Evolutionary conservation across 768 basidiomycete genomes (phyloP), one percentile per base, ranked within the genome.

Genomic region (Xerocomellus amylosporus): DNA sequence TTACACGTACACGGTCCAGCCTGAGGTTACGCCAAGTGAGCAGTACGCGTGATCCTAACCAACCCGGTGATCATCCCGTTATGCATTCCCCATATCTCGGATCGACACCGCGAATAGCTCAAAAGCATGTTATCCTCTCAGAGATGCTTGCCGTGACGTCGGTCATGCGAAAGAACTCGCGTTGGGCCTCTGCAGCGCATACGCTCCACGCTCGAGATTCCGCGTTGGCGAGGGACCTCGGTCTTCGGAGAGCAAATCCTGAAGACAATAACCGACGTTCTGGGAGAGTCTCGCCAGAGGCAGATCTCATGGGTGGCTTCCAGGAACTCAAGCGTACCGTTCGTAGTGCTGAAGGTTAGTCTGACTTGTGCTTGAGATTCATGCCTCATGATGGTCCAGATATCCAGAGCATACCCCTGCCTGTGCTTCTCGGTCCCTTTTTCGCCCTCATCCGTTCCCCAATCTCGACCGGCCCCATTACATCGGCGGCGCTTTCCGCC

Each of bases 101-200:
- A 46, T 53, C 64, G 45, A 58, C 55, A 10, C 39, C 58, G 14
- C 58, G 46, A 49, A 77, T 84, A 51, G 81, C 86, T n/a, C 71
- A 76, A 44, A 86, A 85, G 54, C 88, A 93, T 79, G 81, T 97
- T 40, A 71, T 98, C 33, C 84, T 90, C 57, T 88, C 93, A 40
- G 94, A 98, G 77, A 89, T 98, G 56, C 80, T 94, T 47, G 79
- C 90, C 17, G 91, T 98, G 60, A 97, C 93, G 34, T 89, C 91
- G 2, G 81, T 85, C 19, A 98, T 99, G 95, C 90, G 96, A 71
- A 93, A 94, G 77, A 98, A 98, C 74, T 93, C 95, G 43, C 84
- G 97, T 41, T 98, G 96, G 96, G 89, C 95, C 17, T 84, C 89
- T 13, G 81, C 82, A 42, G 81, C 80, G 26, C 82, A 85, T 64